Evolutionary conservation across 176 grass and related monocot species (phyloP).

Genomic region (Carex pumila): DNA sequence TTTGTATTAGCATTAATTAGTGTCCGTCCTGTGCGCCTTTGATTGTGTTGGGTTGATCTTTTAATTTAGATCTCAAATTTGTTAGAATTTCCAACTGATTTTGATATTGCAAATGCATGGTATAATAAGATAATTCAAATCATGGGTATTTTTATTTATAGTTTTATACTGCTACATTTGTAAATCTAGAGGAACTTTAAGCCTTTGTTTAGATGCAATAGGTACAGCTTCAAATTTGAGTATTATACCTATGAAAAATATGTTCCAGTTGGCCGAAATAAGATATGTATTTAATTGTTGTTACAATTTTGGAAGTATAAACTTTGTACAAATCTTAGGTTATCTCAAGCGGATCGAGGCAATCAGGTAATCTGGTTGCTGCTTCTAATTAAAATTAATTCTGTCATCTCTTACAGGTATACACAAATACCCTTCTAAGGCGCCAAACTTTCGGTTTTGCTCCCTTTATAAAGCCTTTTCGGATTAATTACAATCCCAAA

Average conservation of each 20-base stretch:
- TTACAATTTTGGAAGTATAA: background rate
- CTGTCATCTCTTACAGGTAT: background rate
- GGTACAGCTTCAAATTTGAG: background rate
- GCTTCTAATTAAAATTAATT: background rate
- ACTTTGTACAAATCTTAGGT: background rate
- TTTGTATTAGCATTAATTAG: background rate
- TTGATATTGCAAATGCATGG: background rate
- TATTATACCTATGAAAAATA: background rate
- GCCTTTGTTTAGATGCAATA: background rate
- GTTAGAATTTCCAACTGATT: background rate
- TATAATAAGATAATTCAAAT: background rate
- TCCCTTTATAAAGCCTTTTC: slow-evolving; percentile 10
- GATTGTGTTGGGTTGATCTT: background rate
- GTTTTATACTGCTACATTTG: background rate
- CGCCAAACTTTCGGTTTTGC: background rate
- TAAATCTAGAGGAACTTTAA: background rate
- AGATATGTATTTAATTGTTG: background rate
- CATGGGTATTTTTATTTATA: background rate
- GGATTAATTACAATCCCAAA: background rate
- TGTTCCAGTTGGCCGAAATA: background rate
- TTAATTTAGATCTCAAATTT: background rate
- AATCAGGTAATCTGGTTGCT: background rate
- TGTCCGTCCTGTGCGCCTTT: background rate
- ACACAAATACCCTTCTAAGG: background rate
- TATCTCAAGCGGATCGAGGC: background rate